A percentile compares a stretch with the other conserved stretches of the same genome.
These are phyloP conservation scores for Hyphopichia wangnamkhiaoensis DNA, from an alignment of 1,139 yeast genomes.

Conservation along the genomic window DNA sequence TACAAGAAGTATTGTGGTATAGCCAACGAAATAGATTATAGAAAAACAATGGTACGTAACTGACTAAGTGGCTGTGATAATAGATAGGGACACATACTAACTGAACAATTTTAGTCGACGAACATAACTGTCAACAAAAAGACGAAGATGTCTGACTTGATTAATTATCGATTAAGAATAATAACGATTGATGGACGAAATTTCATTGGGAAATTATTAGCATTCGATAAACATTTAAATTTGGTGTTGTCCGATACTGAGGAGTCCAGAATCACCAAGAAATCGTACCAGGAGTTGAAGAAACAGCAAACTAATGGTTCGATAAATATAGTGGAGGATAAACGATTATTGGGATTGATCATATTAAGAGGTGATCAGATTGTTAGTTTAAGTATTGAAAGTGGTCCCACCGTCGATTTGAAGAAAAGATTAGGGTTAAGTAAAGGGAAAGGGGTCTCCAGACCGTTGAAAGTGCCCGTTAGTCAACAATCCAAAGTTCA, in stretches of 20 bases:
- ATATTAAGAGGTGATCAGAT: slow-evolving; percentile 89
- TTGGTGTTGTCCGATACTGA: slow-evolving; percentile 82
- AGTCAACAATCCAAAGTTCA: slow-evolving; percentile 16
- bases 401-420: slow-evolving; percentile 63
- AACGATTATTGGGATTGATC: slow-evolving; percentile 75
- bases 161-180: slow-evolving; percentile 73
- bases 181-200: slow-evolving; percentile 74
- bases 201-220: slow-evolving; percentile 76
- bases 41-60: not conserved
- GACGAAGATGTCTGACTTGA: slow-evolving; percentile 65
- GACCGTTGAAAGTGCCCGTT: slow-evolving; percentile 38
- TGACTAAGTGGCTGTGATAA: not conserved
- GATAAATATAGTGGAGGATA: slow-evolving; percentile 47
- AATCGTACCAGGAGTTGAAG: slow-evolving; percentile 45
- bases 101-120: not conserved
- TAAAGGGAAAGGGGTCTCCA: slow-evolving; percentile 47
- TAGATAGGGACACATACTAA: too few relatives aligned
- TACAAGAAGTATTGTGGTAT: too few relatives aligned
- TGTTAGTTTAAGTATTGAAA: slow-evolving; percentile 79
- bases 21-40: too few relatives aligned
- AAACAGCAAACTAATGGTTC: slow-evolving; percentile 20
- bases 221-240: slow-evolving; percentile 90
- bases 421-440: slow-evolving; percentile 42
- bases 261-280: slow-evolving; percentile 75
- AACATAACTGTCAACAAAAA: slow-evolving; percentile 34